phyloP scores from a whole-genome alignment of 495 filamentous ascomycete species.

The Acidiella bohemica region DNA sequence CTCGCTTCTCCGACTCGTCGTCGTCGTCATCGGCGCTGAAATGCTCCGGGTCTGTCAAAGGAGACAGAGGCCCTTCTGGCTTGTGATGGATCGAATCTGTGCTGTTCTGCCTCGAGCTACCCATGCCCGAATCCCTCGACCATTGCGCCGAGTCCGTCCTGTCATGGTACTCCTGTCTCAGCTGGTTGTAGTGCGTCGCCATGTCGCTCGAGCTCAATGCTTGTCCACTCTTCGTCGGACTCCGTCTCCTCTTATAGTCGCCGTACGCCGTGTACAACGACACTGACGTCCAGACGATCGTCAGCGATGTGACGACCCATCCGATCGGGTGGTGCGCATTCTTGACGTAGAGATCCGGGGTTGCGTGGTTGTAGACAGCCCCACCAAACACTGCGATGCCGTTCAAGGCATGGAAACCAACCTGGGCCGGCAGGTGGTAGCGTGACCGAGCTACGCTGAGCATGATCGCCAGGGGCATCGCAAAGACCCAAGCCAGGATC shows the following conservation, averaged over 20 bases:
- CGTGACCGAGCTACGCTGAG: conserved; percentile 71
- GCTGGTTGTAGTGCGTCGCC: conserved; percentile 54
- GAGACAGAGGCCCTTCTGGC: conserved; percentile 29
- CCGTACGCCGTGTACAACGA: conserved; percentile 32
- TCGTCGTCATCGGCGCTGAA: conserved; percentile 40
- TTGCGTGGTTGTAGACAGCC: conserved; percentile 65
- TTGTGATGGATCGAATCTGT: conserved; percentile 47
- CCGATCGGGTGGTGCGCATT: conserved; percentile 84
- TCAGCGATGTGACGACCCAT: conserved; percentile 67
- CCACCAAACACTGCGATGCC: conserved; percentile 56
- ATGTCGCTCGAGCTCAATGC: conserved; percentile 30
- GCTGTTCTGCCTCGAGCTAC: conserved; percentile 31
- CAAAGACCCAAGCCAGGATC: conserved; percentile 66
- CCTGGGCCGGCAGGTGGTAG: conserved; percentile 56
- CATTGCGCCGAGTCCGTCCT: conserved; percentile 37
- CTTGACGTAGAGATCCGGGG: conserved; percentile 76
- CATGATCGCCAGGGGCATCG: conserved; percentile 75
- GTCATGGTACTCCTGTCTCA: too few species aligned
- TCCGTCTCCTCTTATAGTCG: conserved; percentile 27
- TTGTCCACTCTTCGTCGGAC: conserved; percentile 13
- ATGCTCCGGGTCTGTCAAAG: conserved; percentile 32
- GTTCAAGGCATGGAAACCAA: conserved; percentile 62
- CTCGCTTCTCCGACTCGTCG: conserved; percentile 28
- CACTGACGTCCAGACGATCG: conserved; percentile 54
- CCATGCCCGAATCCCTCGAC: conserved; percentile 72